phyloP scores from a whole-genome alignment of 345 rosid genomes.

The Hypericum androsaemum region DNA sequence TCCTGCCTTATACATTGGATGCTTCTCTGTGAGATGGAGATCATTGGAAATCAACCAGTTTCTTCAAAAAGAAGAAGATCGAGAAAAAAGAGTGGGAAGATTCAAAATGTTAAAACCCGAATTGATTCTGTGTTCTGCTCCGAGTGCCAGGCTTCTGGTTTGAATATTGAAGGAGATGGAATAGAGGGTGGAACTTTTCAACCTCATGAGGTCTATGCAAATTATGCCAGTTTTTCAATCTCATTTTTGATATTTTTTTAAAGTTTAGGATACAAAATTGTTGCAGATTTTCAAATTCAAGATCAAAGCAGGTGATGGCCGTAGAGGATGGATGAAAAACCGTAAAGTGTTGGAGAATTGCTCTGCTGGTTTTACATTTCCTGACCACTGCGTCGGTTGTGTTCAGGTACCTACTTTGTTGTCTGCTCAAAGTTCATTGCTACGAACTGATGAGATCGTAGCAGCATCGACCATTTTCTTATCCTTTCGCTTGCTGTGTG shows the following conservation, averaged over 20 bases:
- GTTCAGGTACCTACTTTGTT: slow-evolving; percentile 25
- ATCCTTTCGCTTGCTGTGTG: slow-evolving; percentile 17
- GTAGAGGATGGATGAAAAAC: slow-evolving; percentile 76
- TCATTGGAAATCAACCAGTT: slow-evolving; percentile 29
- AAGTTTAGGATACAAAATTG: neutral
- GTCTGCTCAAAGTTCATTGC: slow-evolving; percentile 4
- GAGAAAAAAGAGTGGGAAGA: slow-evolving; percentile 38
- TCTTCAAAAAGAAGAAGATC: slow-evolving; percentile 36
- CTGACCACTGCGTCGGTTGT: slow-evolving; percentile 27
- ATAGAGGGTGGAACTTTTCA: slow-evolving; percentile 51
- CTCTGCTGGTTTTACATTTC: slow-evolving; percentile 70
- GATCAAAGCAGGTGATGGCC: slow-evolving; percentile 64
- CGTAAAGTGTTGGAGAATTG: slow-evolving; percentile 71
- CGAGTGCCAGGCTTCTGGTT: slow-evolving; percentile 88
- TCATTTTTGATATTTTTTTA: neutral
- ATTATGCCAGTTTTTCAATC: neutral
- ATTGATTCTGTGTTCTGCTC: slow-evolving; percentile 71
- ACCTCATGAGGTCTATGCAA: slow-evolving; percentile 56
- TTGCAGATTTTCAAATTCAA: slow-evolving; percentile 67
- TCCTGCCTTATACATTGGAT: slow-evolving; percentile 94
- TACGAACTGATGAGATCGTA: neutral
- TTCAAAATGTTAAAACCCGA: slow-evolving; percentile 21
- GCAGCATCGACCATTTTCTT: neutral
- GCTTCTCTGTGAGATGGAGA: slow-evolving; percentile 69
- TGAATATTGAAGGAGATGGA: slow-evolving; percentile 39